A percentile compares a stretch with the other conserved stretches of the same genome.
Conservation (phyloP, 2,329 filamentous ascomycete species). For the Ramularia collo-cygni region DNA sequence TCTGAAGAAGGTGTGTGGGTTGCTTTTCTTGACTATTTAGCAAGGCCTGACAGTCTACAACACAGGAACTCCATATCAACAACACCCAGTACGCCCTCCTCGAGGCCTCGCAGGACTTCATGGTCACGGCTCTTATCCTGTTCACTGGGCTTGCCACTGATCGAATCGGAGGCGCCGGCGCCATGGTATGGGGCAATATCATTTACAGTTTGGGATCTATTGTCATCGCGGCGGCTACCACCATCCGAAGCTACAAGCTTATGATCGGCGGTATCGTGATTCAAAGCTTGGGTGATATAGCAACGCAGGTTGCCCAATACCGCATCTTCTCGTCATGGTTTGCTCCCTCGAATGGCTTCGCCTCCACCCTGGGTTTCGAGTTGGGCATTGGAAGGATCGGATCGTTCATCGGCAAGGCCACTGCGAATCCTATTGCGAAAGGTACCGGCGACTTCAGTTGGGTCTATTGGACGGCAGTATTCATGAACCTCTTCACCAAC, state of each 20-base stretch:
- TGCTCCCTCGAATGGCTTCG: conserved; percentile 54
- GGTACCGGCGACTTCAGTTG: conserved; percentile 55
- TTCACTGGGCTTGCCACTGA: conserved; percentile 52
- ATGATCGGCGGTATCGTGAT: conserved; percentile 54
- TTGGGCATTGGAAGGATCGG: conserved; percentile 56
- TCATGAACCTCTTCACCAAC: conserved; percentile 60
- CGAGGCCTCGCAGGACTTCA: conserved; percentile 56
- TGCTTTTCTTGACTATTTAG: not conserved
- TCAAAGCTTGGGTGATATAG: conserved; percentile 54
- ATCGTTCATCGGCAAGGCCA: conserved; percentile 53
- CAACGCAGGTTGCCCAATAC: conserved; percentile 58
- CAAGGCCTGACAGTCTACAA: not conserved
- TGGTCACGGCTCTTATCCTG: conserved; percentile 52
- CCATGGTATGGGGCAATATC: conserved; percentile 56
- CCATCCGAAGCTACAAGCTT: conserved; percentile 50
- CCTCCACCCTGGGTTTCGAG: conserved; percentile 55
- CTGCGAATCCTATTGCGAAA: conserved; percentile 53
- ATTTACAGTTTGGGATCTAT: conserved; percentile 53
- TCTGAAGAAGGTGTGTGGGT: conserved; percentile 47
- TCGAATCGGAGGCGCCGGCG: conserved; percentile 51
- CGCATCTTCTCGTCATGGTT: conserved; percentile 62
- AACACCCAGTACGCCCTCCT: conserved; percentile 55
- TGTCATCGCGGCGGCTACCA: conserved; percentile 52
- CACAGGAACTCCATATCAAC: conserved; percentile 47
- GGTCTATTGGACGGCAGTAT: conserved; percentile 56